Evolutionary conservation across 2,329 filamentous ascomycete genomes (phyloP), one percentile per base, ranked within the genome.

Genomic region (Geosmithia morbida): DNA sequence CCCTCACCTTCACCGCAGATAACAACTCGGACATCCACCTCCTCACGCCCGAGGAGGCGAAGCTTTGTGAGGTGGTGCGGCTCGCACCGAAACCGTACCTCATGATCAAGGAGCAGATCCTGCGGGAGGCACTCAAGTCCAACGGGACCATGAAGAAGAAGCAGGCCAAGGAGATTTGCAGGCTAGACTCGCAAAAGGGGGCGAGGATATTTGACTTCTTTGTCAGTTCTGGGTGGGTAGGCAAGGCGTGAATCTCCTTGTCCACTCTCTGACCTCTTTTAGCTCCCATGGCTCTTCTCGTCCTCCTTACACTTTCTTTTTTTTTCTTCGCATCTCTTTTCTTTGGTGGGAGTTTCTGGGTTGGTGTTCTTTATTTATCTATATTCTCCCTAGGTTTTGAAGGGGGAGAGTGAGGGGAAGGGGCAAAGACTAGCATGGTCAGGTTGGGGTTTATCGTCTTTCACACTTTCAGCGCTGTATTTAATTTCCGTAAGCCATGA

Each of bases 61-160:
- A 94, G 57, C 69, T 98, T 1, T 98, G 92, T 67, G 85, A 86
- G 55, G 75, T 84, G 41, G 75, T 94, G 14, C 79, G 88, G 41
- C 68, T 98, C 46, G 85, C 92, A 63, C 92, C 92, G 1, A 98
- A 98, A 67, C 87, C 92, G 1, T 98, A 96, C 62, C 66, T 96
- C 5, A 87, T 87, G 59, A 87, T 97, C 64, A 98, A 98, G 65
- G 88, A 96, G 61, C 81, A 85, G 51, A 72, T 97, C n/a, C 66
- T 97, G 46, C 86, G 87, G 56, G 90, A 97, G 61, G 87, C 90
- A 0, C 77, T 95, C 61, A 92, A 90, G 66, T 81, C 82, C 49
- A 90, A 92, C 49, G 92, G 92, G 1, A 77, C 74, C 13, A 67
- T 98, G 7, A 97, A 95, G 71, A 95, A 92, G 74, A 97, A 96